These are phyloP conservation scores for Amanita rimosa DNA, from an alignment of 768 basidiomycete species.

Conservation along the genomic window DNA sequence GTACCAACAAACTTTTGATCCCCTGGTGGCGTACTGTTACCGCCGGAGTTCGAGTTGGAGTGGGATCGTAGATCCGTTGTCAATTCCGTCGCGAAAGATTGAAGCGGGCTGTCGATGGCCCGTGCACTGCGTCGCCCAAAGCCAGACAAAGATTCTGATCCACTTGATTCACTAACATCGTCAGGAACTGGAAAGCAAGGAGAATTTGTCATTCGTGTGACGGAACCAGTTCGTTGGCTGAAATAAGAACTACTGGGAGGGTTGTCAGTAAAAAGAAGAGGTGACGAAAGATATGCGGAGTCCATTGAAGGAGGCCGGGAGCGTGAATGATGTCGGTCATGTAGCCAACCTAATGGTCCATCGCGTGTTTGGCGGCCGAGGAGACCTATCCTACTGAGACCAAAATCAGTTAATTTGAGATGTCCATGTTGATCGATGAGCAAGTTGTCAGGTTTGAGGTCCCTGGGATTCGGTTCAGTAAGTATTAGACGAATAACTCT, in stretches of 20 bases:
- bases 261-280: constrained; percentile 47
- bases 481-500: constrained; percentile 6
- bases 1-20: constrained; percentile 96
- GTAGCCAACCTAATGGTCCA: constrained; percentile 34
- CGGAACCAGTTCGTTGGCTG: constrained; percentile 49
- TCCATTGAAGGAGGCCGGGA: constrained; percentile 80
- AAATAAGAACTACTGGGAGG: constrained; percentile 49
- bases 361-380: constrained; percentile 91
- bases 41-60: constrained; percentile 50
- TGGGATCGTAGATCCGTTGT: constrained; percentile 78
- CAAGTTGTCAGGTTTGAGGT: constrained; percentile 95
- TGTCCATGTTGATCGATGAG: constrained; percentile 96
- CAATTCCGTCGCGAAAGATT: constrained; percentile 80
- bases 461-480: constrained; percentile 37
- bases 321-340: constrained; percentile 48
- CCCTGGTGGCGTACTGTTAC: constrained; percentile 58
- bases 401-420: constrained; percentile 96
- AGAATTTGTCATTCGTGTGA: constrained; percentile 48
- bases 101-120: constrained; percentile 66
- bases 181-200: constrained; percentile 65
- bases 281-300: constrained; percentile 70
- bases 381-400: constrained; percentile 94
- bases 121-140: constrained; percentile 35
- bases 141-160: constrained; percentile 62
- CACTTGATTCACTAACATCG: constrained; percentile 80